These are phyloP conservation scores for Karstenula rhodostoma DNA, from an alignment of 2,329 filamentous ascomycete genomes.

Conservation along the genomic window DNA sequence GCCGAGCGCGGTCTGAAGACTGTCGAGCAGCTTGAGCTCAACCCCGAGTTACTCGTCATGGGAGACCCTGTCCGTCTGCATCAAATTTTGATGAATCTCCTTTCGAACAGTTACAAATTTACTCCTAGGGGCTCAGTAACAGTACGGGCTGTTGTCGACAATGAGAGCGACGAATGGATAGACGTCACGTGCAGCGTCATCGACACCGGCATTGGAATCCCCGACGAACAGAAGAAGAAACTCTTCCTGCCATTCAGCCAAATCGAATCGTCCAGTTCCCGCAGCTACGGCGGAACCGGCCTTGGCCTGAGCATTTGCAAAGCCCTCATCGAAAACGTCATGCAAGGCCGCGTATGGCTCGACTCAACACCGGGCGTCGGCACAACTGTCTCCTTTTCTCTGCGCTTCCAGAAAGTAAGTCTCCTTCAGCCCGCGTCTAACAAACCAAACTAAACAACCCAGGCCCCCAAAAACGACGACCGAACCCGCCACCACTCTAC, in stretches of 20 bases:
- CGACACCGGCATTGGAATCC: slow-evolving; percentile 92
- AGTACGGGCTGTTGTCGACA: slow-evolving; percentile 76
- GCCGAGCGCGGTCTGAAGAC: slow-evolving; percentile 67
- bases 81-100: slow-evolving; percentile 74
- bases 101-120: slow-evolving; percentile 94
- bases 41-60: slow-evolving; percentile 62
- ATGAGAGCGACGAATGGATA: slow-evolving; percentile 73
- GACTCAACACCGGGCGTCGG: slow-evolving; percentile 77
- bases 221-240: slow-evolving; percentile 80
- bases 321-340: slow-evolving; percentile 89
- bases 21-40: slow-evolving; percentile 63
- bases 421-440: background rate
- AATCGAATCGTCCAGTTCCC: slow-evolving; percentile 86
- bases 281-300: slow-evolving; percentile 91
- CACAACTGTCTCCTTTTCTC: slow-evolving; percentile 78
- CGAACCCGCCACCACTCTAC: slow-evolving; percentile 44
- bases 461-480: slow-evolving; percentile 63
- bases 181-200: slow-evolving; percentile 84
- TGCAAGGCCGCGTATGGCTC: slow-evolving; percentile 84
- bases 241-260: slow-evolving; percentile 93
- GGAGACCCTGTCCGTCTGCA: slow-evolving; percentile 61
- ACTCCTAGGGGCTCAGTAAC: slow-evolving; percentile 87
- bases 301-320: slow-evolving; percentile 94
- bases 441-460: background rate
- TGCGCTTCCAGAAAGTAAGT: slow-evolving; percentile 82